Evolutionary conservation across 2,329 filamentous ascomycete genomes (phyloP).

Genomic region (Penicillium italicum): DNA sequence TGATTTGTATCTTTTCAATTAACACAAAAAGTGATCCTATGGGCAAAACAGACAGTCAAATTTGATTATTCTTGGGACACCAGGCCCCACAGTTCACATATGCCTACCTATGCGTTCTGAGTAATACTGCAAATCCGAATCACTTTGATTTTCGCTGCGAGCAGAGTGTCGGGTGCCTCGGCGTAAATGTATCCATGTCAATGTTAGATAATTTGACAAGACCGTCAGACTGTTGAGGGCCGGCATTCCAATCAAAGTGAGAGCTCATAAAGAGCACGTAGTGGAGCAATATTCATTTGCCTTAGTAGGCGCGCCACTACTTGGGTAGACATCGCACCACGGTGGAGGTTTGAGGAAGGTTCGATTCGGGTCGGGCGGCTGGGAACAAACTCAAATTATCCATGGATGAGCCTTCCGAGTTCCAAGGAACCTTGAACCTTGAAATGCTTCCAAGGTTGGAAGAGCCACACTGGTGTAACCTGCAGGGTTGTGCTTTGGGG

Average conservation of each 20-base stretch:
- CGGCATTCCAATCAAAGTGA: too few relatives aligned
- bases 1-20: not conserved
- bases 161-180: not conserved
- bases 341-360: not conserved
- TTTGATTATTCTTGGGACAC: not conserved
- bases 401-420: too few relatives aligned
- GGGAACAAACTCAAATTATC: not conserved
- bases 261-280: too few relatives aligned
- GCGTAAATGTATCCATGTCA: not conserved
- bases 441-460: too few relatives aligned
- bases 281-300: too few relatives aligned
- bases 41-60: not conserved
- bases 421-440: too few relatives aligned
- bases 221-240: too few relatives aligned
- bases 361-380: not conserved
- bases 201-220: too few relatives aligned
- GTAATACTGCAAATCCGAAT: not conserved
- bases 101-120: too few relatives aligned
- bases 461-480: not conserved
- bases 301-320: too few relatives aligned
- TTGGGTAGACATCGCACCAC: not conserved
- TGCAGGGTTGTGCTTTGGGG: not conserved
- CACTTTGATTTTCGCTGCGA: not conserved
- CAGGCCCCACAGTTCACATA: too few relatives aligned
- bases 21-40: not conserved